Base-by-base conservation (phyloP, 2,329 filamentous ascomycete genomes). In the Fusarium abutilonis region DNA sequence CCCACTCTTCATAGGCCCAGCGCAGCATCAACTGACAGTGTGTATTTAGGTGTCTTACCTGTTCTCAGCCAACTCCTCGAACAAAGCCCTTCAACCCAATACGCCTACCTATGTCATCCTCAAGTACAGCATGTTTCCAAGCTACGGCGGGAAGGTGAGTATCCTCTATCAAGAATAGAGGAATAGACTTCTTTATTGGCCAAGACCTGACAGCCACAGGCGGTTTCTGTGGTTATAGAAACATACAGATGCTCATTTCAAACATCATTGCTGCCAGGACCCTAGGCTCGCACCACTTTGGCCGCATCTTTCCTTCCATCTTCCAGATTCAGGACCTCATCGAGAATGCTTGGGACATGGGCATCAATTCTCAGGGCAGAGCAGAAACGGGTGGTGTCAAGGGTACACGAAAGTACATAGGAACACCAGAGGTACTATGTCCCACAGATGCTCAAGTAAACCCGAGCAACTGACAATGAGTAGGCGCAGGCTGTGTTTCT, bases 361-460 rank as follows among this genome's bases (percentile, higher is more conserved):
- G 91, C 1, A 92, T 95, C 72, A 95, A 96, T 69, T 73, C 84
- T 4, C 82, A 87, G 40, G 92, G 90, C 4, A 84, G 91, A 31
- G 72, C 86, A 3, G 92, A 98, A 75, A 97, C 93, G 1, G 94
- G 94, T 3, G 92, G 93, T 1, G 90, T 98, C 63, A 86, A 81
- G 63, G 89, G 89, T n/a, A 97, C 93, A 0, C 86, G 95, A 58
- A 98, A 97, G 75, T 98, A 95, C 72, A 98, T 98, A 67, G 94
- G 94, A 14, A 97, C 94, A 2, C 88, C 92, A 9, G 94, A 98
- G 81, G 91, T 91, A 79, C 66, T 73, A 28, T 2, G 8, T 17
- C 21, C 1, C 10, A 4, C 2, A 14, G 31, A n/a, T 14, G 13
- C 21, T 26, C 4, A 3, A 3, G 13, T 40, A 23, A 1, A 29